Base-by-base conservation (phyloP, 176 grass and related monocot species). In the Zea luxurians region DNA sequence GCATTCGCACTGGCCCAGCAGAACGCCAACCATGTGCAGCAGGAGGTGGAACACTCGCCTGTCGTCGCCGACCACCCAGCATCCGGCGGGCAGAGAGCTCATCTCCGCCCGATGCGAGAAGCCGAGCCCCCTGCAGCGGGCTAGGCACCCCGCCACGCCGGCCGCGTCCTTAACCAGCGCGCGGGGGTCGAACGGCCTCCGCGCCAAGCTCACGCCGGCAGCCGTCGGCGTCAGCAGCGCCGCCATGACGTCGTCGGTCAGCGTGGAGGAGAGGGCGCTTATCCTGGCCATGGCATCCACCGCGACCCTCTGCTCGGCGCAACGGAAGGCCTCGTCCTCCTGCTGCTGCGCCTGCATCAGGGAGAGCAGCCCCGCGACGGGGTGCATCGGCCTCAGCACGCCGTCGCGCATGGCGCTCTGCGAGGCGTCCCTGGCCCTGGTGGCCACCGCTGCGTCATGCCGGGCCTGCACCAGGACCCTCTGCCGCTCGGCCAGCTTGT, bases 211-310 rank as follows among this genome's bases (percentile, higher is more conserved):
- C 2, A 53, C 73, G 2, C 61, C 52, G 41, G 63, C 73, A 7
- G 18, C 10, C 18, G 67, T 6, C 43, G 47, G 8, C 77, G 8
- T 17, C 48, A 48, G 12, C 70, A 2, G 11, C 2, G 82, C 70
- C 21, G 86, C 85, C 64, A 86, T 90, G 78, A 90, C 88, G 57
- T 97, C 93, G 69, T 86, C 74, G 38, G 76, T 77, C 66, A 97
- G 72, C 60, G 85, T 86, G 49, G 83, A 73, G 13, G 85, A 71
- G 27, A 92, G 87, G 4, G 72, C 60, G 64, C 82, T 43, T 3
- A 85, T 88, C 81, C 85, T 86, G 63, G 66, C 67, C 69, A 92
- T 79, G 61, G 90, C 50, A 37, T 82, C 65, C 47, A 88, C 80
- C 27, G 86, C 46, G n/a, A 97, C 82, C 57, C 80, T 97, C 81